Evolutionary conservation across 164 flowering plant species (phyloP), one percentile per base, ranked within the genome.

Genomic region (Nymphaea thermarum): DNA sequence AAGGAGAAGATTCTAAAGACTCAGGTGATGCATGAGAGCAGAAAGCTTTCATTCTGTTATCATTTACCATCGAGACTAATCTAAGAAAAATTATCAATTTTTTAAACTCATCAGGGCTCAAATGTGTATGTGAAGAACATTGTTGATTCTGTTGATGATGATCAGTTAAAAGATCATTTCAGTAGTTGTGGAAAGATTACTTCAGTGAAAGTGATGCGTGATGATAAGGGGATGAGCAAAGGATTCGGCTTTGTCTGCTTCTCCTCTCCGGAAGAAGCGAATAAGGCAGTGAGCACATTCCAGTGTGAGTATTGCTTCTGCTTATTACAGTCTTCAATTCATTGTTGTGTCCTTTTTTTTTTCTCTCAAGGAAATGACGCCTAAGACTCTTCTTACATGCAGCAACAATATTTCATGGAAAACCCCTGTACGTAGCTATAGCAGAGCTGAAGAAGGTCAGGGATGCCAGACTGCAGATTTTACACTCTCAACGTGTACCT

Each of bases 201-300:
- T 64, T 90, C 98, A 62, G 82, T 78, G 15, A 86, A 85, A 74
- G 65, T 88, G 15, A 90, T 93, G 98, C 80, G 81, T 25, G 87
- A 88, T 78, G 82, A 86, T 2, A 88, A 82, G 68, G 97, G 98
- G 66, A 74, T 80, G 15, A 86, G 83, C 71, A 89, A 80, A 69
- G 97, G 98, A 14, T 90, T 91, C 80, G 98, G 96, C 65, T 93
- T 93, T 84, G 94, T 93, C 7, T 87, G 94, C 78, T 93, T 87
- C 80, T 86, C 97, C 25, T 80, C 77, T 45, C 81, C 91, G 15
- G 92, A 87, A 66, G 97, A 90, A 78, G 97, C 97, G 41, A 76
- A 53, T 71, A 86, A 79, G 72, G 97, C 98, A 74, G 86, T 90
- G 68, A 75, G 63, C 71, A 77, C 79, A 67, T 80, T 87, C 66